Percentiles rank a stretch among this genome's conserved stretches.
These are phyloP conservation scores for Telfairia occidentalis DNA, from an alignment of 331 rosid genomes.

Conservation along the genomic window DNA sequence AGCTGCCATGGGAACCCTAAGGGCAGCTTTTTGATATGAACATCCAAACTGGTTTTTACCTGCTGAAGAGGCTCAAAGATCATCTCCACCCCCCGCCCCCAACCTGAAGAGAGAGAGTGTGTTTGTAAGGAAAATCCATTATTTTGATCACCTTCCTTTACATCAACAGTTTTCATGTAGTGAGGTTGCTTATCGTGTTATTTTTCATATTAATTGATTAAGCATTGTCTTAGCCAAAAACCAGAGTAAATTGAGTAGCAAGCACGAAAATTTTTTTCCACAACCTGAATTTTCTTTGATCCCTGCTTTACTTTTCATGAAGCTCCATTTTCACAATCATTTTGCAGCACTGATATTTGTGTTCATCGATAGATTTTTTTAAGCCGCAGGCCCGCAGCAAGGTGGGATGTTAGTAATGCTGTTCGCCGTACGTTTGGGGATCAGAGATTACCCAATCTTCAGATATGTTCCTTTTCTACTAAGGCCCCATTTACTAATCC, in stretches of 20 bases:
- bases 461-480: too few species aligned
- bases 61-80: not conserved
- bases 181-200: not conserved
- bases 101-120: not conserved
- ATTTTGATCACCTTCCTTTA: not conserved
- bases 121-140: not conserved
- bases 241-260: not conserved
- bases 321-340: not conserved
- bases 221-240: not conserved
- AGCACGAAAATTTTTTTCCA: not conserved
- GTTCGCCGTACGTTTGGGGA: not conserved
- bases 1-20: constrained; percentile 61
- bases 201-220: not conserved
- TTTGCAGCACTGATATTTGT: not conserved
- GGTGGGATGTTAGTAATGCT: not conserved
- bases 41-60: not conserved
- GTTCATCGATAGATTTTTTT: not conserved
- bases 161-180: not conserved
- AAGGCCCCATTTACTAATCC: too few species aligned
- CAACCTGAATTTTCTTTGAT: not conserved
- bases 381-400: not conserved
- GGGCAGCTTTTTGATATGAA: constrained; percentile 46
- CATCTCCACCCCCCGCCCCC: not conserved
- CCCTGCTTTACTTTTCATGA: not conserved
- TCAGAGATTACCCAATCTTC: not conserved